Conservation (phyloP, 1,284 basidiomycete species). For the Rhodofomes roseus region DNA sequence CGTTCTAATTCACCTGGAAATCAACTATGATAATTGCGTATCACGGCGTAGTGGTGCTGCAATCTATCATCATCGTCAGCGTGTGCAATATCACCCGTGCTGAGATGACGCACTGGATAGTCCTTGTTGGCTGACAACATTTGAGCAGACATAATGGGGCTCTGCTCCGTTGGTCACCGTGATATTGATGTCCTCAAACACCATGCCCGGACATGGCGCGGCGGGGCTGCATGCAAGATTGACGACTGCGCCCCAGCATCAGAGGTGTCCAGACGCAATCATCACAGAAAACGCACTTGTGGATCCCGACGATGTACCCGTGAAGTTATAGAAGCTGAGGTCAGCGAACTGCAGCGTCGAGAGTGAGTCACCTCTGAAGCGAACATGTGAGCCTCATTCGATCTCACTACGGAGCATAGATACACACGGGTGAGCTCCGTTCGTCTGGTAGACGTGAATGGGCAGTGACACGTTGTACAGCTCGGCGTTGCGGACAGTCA, state of each 20-base stretch:
- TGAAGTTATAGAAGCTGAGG: constrained; percentile 44
- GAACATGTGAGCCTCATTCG: not conserved
- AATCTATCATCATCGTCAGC: not conserved
- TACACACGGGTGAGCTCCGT: constrained; percentile 43
- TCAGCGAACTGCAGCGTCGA: constrained; percentile 47
- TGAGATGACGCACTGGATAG: constrained; percentile 29
- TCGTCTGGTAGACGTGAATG: constrained; percentile 51
- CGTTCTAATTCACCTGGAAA: too few species aligned
- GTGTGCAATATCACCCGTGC: not conserved
- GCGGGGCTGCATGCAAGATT: constrained; percentile 50
- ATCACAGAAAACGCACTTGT: constrained; percentile 28
- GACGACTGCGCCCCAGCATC: constrained; percentile 36
- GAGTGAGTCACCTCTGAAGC: constrained; percentile 43
- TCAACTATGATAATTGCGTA: not conserved
- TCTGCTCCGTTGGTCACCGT: constrained; percentile 33
- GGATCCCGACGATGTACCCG: constrained; percentile 40
- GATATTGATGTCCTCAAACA: constrained; percentile 42
- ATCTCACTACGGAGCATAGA: not conserved
- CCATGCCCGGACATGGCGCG: constrained; percentile 44
- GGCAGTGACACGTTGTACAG: constrained; percentile 45
- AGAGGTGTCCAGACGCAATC: not conserved
- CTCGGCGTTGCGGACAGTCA: constrained; percentile 41
- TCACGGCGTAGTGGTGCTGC: constrained; percentile 7
- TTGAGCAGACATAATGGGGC: constrained; percentile 41
- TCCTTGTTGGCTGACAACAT: constrained; percentile 41